These are phyloP conservation scores for Xylaria sp. DNA, from an alignment of 2,329 filamentous ascomycete species.

Conservation along the genomic window DNA sequence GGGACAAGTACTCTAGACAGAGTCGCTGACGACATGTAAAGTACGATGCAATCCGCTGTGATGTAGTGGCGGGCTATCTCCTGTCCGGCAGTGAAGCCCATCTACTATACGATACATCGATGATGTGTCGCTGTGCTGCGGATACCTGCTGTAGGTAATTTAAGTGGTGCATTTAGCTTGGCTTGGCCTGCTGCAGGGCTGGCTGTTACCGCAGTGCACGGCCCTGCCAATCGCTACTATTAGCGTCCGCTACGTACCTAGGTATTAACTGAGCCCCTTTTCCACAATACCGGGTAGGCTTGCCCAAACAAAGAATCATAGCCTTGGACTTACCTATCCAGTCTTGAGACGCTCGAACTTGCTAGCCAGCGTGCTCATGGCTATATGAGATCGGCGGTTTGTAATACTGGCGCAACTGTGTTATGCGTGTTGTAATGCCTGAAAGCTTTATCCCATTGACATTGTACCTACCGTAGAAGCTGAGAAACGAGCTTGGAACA, in stretches of 20 bases:
- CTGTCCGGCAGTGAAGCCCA: neutral
- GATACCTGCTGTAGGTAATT: too few species aligned
- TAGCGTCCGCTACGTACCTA: neutral
- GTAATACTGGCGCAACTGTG: neutral
- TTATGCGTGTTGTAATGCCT: neutral
- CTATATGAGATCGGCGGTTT: neutral
- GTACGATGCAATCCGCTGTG: neutral
- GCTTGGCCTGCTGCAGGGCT: neutral
- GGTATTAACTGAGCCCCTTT: slow-evolving; percentile 4
- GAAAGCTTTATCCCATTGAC: neutral
- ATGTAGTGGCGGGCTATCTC: neutral
- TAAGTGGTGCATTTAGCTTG: neutral
- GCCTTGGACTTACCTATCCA: neutral
- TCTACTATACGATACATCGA: neutral
- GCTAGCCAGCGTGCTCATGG: neutral
- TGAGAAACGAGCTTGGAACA: neutral
- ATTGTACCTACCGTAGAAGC: neutral
- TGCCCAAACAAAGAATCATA: neutral
- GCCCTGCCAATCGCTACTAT: neutral
- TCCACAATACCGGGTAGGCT: slow-evolving; percentile 15
- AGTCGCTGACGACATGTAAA: neutral
- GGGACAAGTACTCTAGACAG: slow-evolving; percentile 1
- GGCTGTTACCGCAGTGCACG: too few species aligned
- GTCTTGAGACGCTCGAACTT: neutral
- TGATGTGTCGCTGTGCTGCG: neutral